Percentiles rank a stretch among this genome's conserved stretches.
phyloP scores from a whole-genome alignment of 2,329 filamentous ascomycete genomes.

The Thermothelomyces thermophilus region DNA sequence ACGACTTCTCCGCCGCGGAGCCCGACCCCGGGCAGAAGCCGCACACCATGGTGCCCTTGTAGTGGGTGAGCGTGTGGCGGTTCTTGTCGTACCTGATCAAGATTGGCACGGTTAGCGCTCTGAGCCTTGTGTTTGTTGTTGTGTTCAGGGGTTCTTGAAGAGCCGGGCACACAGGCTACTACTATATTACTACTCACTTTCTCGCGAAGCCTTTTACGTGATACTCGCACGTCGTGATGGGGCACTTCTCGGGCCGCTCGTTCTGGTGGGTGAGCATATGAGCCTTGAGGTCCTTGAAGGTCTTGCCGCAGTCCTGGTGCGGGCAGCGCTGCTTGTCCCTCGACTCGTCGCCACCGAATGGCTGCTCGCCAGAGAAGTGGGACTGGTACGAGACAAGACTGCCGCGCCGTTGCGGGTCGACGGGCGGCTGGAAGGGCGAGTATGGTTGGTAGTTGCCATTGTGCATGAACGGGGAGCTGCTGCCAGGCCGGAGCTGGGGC shows the following conservation, averaged over 20 bases:
- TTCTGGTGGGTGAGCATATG: constrained; percentile 93
- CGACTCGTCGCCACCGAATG: constrained; percentile 55
- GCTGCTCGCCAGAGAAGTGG: constrained; percentile 50
- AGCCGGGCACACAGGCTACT: too few relatives aligned
- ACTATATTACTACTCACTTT: too few relatives aligned
- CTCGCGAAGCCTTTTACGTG: constrained; percentile 86
- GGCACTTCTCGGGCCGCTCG: constrained; percentile 89
- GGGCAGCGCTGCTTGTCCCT: constrained; percentile 71
- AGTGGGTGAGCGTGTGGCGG: constrained; percentile 86
- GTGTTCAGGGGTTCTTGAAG: too few relatives aligned
- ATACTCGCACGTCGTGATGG: constrained; percentile 86
- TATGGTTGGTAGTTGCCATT: constrained; percentile 43
- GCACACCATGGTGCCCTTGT: constrained; percentile 96
- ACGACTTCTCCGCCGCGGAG: constrained; percentile 85
- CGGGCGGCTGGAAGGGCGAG: constrained; percentile 46
- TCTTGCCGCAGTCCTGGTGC: constrained; percentile 73
- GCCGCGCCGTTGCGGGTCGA: constrained; percentile 49
- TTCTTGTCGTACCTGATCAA: constrained; percentile 75
- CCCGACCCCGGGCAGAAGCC: constrained; percentile 89
- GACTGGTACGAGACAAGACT: constrained; percentile 69
- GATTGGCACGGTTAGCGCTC: too few relatives aligned
- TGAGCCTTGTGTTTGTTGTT: too few relatives aligned
- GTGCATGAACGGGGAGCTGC: constrained; percentile 59
- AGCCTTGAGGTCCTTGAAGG: constrained; percentile 87
- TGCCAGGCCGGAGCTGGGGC: constrained; percentile 47